Evolutionary conservation across 345 rosid species (phyloP).

Genomic region (Eucalyptus shirleyi): DNA sequence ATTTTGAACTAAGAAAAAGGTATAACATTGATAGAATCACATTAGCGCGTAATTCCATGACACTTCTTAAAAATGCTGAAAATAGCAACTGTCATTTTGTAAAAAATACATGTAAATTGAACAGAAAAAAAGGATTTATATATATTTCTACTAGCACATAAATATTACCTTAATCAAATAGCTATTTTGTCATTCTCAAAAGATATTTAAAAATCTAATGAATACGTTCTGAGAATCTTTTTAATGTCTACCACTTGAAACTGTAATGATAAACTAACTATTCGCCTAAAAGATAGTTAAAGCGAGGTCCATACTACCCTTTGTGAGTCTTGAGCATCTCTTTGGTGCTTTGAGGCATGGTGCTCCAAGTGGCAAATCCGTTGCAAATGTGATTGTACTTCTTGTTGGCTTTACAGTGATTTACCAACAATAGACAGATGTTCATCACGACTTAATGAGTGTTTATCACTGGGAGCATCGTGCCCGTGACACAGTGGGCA

Average conservation of each 20-base stretch:
- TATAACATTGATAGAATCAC: too few species aligned
- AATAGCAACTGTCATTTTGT: too few species aligned
- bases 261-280: background rate
- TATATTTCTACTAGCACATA: too few species aligned
- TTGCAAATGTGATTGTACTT: background rate
- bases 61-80: too few species aligned
- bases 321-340: background rate
- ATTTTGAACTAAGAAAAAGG: too few species aligned
- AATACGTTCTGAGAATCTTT: too few species aligned
- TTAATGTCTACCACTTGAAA: background rate
- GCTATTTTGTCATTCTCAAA: too few species aligned
- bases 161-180: fast-evolving
- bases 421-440: background rate
- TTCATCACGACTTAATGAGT: background rate
- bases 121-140: too few species aligned
- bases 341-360: background rate
- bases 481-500: too few species aligned
- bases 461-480: too few species aligned
- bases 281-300: background rate
- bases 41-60: too few species aligned
- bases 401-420: background rate
- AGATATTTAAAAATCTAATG: too few species aligned
- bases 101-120: fast-evolving
- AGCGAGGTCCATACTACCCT: background rate
- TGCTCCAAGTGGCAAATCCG: background rate